Percentiles rank a stretch among this genome's conserved stretches.
phyloP scores from a whole-genome alignment of 208 protist genomes.

The Leishmania turanica region DNA sequence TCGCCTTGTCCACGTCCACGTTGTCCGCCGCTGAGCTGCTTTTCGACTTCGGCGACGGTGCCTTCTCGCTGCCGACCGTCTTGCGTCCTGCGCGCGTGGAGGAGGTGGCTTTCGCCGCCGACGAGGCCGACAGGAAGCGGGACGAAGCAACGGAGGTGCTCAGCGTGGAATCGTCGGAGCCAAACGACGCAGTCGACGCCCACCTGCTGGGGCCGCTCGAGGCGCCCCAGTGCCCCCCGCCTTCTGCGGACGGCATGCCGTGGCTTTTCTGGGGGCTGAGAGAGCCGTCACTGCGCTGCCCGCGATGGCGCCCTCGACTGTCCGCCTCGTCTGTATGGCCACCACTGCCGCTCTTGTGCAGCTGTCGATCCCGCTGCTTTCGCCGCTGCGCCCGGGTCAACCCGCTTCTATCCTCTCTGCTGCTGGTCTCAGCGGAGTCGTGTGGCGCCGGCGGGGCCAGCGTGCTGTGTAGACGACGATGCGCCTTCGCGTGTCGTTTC shows the following conservation, averaged over 20 bases:
- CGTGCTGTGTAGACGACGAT: not conserved
- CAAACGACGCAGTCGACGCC: slow-evolving; percentile 7
- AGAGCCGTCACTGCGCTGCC: not conserved
- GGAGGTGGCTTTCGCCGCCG: not conserved
- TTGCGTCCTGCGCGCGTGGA: not conserved
- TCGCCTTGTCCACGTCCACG: not conserved
- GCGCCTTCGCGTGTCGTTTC: not conserved
- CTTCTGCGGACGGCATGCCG: not conserved
- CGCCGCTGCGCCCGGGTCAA: not conserved
- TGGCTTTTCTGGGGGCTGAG: not conserved
- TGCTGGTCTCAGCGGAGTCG: not conserved
- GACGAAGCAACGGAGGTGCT: slow-evolving; percentile 10
- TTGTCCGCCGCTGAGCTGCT: not conserved
- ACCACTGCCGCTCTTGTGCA: not conserved
- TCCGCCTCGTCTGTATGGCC: not conserved
- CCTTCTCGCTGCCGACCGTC: not conserved
- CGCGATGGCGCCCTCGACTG: not conserved
- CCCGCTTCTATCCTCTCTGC: not conserved
- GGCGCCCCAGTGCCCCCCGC: not conserved
- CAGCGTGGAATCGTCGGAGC: slow-evolving; percentile 8
- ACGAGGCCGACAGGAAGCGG: slow-evolving; percentile 5
- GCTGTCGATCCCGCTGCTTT: slow-evolving; percentile 1
- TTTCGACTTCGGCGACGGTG: not conserved
- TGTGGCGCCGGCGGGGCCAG: not conserved
- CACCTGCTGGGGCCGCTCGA: slow-evolving; percentile 5